Evolutionary conservation across 345 rosid genomes (phyloP), one percentile per base, ranked within the genome.

Genomic region (Eucalyptus polyanthemos): DNA sequence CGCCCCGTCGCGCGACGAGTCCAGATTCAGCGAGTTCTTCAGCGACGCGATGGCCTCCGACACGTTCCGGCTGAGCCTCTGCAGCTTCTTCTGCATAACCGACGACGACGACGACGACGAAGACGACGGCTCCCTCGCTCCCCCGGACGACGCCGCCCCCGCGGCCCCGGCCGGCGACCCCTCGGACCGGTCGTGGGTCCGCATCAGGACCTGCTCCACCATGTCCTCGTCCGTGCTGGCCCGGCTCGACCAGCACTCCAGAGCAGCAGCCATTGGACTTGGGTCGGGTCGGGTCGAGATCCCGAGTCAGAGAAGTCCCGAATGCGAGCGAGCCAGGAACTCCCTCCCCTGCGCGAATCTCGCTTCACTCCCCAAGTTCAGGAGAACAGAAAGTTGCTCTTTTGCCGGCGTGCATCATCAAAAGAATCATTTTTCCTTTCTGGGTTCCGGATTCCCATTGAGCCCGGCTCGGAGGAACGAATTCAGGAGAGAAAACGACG

Each of bases 241-340:
- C 86, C 99, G 93, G 90, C 98, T 94, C 8, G 99, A 96, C 99
- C 99, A 96, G 95, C 99, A 97, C 92, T 97, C 99, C 15, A 97
- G 90, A 8, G 99, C 98, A n/a, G 99, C 99, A 86, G 99, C 97
- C 99, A 97, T 96, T 89, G 47, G 88, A 8, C 69, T 56, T 44
- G 29, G 44, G 49, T 47, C 49, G 49, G 27, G 53, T 40, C 44
- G 40, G 47, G 65, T 27, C 69, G 65, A 40, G 65, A 76, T 76
- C 83, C 83, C 42, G 83, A 76, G 22, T 50, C 87, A 29, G 87
- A 50, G 60, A 31, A 29, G 45, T 40, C 47, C 83, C 83, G 83
- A 76, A 42, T 21, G 83, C 45, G 83, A 76, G 47, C 42, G 45
- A 76, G 27, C 47, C 45, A 76, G 83, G 45, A 76, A 76, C 83